Evolutionary conservation across 2,329 filamentous ascomycete species (phyloP).

Genomic region (Colletotrichum echinochloae): DNA sequence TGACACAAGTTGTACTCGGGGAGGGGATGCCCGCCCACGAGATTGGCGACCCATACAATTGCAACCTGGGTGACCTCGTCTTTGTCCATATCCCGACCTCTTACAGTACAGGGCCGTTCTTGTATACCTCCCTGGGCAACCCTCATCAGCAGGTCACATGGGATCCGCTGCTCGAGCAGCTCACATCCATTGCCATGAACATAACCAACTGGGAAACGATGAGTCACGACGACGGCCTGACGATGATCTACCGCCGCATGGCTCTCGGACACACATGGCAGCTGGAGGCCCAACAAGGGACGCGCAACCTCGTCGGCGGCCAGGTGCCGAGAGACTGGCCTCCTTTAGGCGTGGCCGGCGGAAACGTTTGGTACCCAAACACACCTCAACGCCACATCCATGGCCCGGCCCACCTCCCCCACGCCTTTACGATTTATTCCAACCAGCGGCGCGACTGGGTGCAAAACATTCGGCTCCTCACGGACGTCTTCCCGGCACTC

Average conservation of each 20-base stretch:
- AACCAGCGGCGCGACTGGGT: background rate
- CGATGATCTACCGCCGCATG: background rate
- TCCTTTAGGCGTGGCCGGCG: background rate
- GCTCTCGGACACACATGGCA: background rate
- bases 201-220: conserved; percentile 8
- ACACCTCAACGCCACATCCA: background rate
- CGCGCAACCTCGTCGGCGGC: background rate
- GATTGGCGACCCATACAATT: conserved; percentile 20
- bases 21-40: background rate
- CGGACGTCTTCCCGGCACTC: conserved; percentile 5
- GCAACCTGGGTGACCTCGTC: conserved; percentile 19
- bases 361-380: background rate
- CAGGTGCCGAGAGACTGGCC: background rate
- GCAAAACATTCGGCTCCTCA: conserved; percentile 11
- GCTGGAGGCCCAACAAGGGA: background rate
- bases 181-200: conserved; percentile 2
- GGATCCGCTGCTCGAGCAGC: conserved; percentile 10
- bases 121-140: background rate
- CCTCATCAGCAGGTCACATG: background rate
- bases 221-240: background rate
- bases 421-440: background rate
- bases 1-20: conserved; percentile 3
- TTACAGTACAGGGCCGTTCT: background rate
- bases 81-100: background rate
- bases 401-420: background rate